phyloP scores from a whole-genome alignment of 495 filamentous ascomycete species.

The Terfezia claveryi region DNA sequence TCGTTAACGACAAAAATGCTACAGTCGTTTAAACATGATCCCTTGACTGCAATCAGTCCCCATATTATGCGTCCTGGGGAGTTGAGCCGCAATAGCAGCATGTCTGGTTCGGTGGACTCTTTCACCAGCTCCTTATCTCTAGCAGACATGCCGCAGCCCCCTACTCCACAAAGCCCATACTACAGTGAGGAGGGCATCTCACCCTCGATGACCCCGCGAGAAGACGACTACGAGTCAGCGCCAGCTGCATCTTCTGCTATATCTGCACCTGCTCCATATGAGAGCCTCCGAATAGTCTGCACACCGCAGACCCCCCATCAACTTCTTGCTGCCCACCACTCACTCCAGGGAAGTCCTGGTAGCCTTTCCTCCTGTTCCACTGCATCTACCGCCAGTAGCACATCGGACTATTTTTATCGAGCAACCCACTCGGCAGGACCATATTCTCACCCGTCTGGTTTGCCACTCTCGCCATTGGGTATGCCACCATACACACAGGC shows the following conservation, averaged over 20 bases:
- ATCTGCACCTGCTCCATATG: slow-evolving; percentile 25
- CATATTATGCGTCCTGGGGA: slow-evolving; percentile 8
- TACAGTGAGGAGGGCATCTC: slow-evolving; percentile 17
- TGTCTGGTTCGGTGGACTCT: slow-evolving; percentile 13
- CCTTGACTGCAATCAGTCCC: slow-evolving; percentile 18
- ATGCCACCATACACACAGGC: slow-evolving; percentile 7
- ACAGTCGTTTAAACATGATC: slow-evolving; percentile 13
- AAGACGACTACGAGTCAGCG: slow-evolving; percentile 29
- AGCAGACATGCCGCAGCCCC: slow-evolving; percentile 15
- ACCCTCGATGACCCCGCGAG: slow-evolving; percentile 25
- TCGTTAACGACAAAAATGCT: slow-evolving; percentile 5
- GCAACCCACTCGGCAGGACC: slow-evolving; percentile 11
- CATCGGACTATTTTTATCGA: slow-evolving; percentile 17
- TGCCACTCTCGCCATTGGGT: neutral
- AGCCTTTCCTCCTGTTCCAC: slow-evolving; percentile 29
- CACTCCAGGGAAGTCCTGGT: slow-evolving; percentile 29
- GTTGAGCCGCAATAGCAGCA: slow-evolving; percentile 14
- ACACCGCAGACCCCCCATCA: slow-evolving; percentile 19
- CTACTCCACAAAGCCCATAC: slow-evolving; percentile 19
- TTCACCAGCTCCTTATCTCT: slow-evolving; percentile 12
- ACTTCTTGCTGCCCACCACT: slow-evolving; percentile 13
- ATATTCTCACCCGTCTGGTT: slow-evolving; percentile 6
- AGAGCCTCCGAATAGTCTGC: slow-evolving; percentile 23
- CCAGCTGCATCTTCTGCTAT: slow-evolving; percentile 22
- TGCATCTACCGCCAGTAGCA: slow-evolving; percentile 14